A percentile compares a stretch with the other conserved stretches of the same genome.
phyloP scores from a whole-genome alignment of 305 asterid species.

The Rubia balearica region DNA sequence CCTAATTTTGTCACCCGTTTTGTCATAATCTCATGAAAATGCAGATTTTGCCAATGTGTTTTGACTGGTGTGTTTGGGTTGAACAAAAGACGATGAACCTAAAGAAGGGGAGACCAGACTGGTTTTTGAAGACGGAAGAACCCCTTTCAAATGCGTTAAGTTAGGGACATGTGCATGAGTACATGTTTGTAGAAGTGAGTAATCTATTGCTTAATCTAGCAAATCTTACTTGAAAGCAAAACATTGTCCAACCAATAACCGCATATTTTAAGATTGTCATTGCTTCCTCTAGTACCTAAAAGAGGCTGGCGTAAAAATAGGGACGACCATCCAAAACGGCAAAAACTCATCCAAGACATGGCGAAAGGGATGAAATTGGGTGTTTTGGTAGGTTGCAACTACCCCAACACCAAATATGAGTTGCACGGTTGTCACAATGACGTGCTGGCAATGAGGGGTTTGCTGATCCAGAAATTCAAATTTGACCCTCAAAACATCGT shows the following conservation, averaged over 20 bases:
- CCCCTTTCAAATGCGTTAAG: background rate
- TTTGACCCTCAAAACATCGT: conserved; percentile 34
- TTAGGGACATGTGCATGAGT: background rate
- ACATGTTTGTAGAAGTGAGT: background rate
- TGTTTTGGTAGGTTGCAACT: conserved; percentile 45
- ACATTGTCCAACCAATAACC: background rate
- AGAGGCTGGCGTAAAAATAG: background rate
- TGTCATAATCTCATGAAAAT: too few species aligned
- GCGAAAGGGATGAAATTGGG: conserved; percentile 24
- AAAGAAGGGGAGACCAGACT: too few species aligned
- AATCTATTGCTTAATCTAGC: background rate
- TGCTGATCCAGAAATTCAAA: conserved; percentile 44
- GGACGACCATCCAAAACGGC: background rate
- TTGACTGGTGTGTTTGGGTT: too few species aligned
- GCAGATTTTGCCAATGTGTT: too few species aligned
- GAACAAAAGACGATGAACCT: too few species aligned
- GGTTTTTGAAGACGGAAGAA: background rate
- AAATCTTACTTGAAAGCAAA: conserved; percentile 9
- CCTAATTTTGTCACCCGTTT: too few species aligned
- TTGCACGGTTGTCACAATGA: conserved; percentile 76
- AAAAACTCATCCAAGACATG: background rate
- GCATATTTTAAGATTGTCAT: background rate
- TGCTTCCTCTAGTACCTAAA: background rate
- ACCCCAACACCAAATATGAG: conserved; percentile 43
- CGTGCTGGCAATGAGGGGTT: conserved; percentile 48